These are phyloP conservation scores for Boletus tomentosulus DNA, from an alignment of 768 basidiomycete genomes.

Conservation along the genomic window DNA sequence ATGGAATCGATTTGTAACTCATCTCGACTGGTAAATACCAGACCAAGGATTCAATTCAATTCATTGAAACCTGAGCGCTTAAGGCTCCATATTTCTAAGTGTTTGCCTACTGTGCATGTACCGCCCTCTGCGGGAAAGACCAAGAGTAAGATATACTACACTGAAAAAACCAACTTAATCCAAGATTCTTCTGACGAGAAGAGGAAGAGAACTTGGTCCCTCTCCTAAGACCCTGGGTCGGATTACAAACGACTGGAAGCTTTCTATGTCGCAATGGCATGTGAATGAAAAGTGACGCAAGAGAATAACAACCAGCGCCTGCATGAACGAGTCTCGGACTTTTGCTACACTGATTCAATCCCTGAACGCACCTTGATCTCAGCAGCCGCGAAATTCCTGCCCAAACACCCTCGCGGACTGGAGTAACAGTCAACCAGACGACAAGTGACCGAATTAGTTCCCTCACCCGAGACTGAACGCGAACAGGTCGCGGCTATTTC, in stretches of 20 bases:
- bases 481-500: conserved; percentile 43
- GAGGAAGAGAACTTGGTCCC: conserved; percentile 51
- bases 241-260: conserved; percentile 64
- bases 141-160: conserved; percentile 1
- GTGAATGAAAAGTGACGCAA: conserved; percentile 53
- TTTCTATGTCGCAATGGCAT: conserved; percentile 49
- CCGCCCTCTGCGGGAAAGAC: not conserved
- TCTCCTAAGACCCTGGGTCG: conserved; percentile 55
- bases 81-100: no score
- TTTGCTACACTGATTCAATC: conserved; percentile 17
- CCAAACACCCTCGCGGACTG: conserved; percentile 60
- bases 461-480: conserved; percentile 58
- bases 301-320: conserved; percentile 46
- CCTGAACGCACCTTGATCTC: conserved; percentile 52
- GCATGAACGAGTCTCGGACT: not conserved
- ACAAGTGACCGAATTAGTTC: not conserved
- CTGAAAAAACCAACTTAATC: conserved; percentile 10
- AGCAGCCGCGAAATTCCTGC: conserved; percentile 51
- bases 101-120: no score
- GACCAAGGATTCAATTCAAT: no score
- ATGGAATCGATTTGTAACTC: not conserved
- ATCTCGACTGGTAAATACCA: not conserved
- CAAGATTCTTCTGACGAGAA: conserved; percentile 37
- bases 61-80: no score
- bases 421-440: conserved; percentile 10